phyloP scores from a whole-genome alignment of 1,284 basidiomycete genomes.

The Sanguinoderma infundibulare region DNA sequence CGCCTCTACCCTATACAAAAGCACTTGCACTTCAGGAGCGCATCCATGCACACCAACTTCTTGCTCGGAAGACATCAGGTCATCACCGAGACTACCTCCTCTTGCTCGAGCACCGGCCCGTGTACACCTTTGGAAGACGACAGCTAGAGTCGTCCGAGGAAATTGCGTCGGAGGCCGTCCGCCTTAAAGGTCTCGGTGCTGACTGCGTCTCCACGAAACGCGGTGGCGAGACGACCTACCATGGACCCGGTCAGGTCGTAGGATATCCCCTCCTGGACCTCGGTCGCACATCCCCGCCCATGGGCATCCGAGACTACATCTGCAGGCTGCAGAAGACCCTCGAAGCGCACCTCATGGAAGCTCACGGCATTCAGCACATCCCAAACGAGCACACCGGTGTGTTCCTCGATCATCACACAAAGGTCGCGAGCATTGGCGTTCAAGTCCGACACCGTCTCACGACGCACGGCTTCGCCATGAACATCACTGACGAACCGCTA shows the following conservation, averaged over 20 bases:
- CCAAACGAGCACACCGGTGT: conserved; percentile 79
- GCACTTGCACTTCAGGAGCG: conserved; percentile 75
- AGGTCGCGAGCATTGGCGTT: conserved; percentile 95
- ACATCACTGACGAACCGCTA: conserved; percentile 81
- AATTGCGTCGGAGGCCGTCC: conserved; percentile 64
- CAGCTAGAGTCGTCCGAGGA: conserved; percentile 63
- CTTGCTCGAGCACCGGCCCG: conserved; percentile 87
- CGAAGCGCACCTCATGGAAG: conserved; percentile 57
- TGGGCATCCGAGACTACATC: conserved; percentile 75
- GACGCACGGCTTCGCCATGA: conserved; percentile 94
- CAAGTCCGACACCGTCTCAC: conserved; percentile 95
- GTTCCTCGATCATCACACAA: conserved; percentile 68
- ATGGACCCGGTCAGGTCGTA: conserved; percentile 96
- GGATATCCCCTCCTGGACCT: conserved; percentile 95
- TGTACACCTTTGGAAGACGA: conserved; percentile 91
- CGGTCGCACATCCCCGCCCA: conserved; percentile 44
- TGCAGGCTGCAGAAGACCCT: conserved; percentile 71
- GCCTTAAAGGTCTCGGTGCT: conserved; percentile 79
- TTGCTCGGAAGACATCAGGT: conserved; percentile 45
- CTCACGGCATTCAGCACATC: conserved; percentile 56
- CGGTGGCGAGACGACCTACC: conserved; percentile 95
- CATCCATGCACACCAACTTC: conserved; percentile 66
- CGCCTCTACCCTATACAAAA: conserved; percentile 72
- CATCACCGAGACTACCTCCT: conserved; percentile 70
- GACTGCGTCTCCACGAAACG: conserved; percentile 86